A percentile compares a stretch with the other conserved stretches of the same genome.
Evolutionary conservation across 345 rosid genomes (phyloP).

Genomic region (Salix arbutifolia): DNA sequence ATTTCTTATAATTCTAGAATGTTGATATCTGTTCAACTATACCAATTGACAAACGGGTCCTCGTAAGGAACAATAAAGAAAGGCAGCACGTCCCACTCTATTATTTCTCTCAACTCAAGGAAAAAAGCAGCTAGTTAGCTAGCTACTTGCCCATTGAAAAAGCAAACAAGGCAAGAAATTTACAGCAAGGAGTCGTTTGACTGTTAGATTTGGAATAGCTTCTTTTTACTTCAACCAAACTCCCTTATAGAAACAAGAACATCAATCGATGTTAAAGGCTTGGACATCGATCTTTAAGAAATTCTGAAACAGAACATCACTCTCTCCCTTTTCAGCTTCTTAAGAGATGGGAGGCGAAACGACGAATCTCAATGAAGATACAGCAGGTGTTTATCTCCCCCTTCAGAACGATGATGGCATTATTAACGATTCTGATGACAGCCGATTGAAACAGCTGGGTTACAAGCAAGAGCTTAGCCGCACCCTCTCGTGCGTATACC

Average conservation of each 20-base stretch:
- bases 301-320: not conserved
- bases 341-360: not conserved
- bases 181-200: not conserved
- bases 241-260: not conserved
- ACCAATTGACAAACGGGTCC: no score
- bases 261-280: not conserved
- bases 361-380: not conserved
- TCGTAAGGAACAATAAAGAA: no score
- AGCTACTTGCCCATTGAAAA: no score
- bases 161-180: no score
- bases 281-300: not conserved
- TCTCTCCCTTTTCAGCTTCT: not conserved
- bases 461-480: conserved; percentile 62
- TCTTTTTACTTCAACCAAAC: not conserved
- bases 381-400: not conserved
- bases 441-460: conserved; percentile 44
- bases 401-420: not conserved
- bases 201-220: not conserved
- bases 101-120: no score
- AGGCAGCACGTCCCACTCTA: no score
- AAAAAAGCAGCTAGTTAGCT: no score
- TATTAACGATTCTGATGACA: conserved; percentile 9
- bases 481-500: conserved; percentile 41
- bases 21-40: no score
- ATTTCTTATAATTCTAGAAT: no score